Conservation (phyloP, 352 stramenopile species). For the Phytopythium cucurbitacearum region DNA sequence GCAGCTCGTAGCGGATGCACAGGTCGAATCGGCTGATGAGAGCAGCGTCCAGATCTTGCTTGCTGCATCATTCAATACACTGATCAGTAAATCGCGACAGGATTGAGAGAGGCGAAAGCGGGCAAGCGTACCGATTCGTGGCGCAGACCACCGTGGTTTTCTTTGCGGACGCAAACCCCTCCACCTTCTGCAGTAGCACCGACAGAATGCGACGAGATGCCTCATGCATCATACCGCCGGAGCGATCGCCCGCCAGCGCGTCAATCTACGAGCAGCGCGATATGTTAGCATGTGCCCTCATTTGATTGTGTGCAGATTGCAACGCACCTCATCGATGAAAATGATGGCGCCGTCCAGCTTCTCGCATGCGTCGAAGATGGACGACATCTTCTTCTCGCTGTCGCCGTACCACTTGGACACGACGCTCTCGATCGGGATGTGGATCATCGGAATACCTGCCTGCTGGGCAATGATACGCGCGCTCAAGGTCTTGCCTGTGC, state of each 20-base stretch:
- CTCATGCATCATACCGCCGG: conserved; percentile 89
- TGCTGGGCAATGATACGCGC: conserved; percentile 93
- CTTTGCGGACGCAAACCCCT: conserved; percentile 90
- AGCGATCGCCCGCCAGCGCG: conserved; percentile 85
- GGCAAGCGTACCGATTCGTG: conserved; percentile 70
- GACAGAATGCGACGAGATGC: conserved; percentile 89
- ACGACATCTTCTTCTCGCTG: conserved; percentile 92
- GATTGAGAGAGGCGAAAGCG: neutral
- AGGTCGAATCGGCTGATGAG: conserved; percentile 93
- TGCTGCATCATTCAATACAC: conserved; percentile 33
- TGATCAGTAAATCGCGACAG: neutral
- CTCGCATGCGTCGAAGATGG: conserved; percentile 93
- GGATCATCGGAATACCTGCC: conserved; percentile 90
- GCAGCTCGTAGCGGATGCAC: conserved; percentile 90
- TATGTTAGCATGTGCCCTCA: neutral
- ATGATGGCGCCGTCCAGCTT: conserved; percentile 91
- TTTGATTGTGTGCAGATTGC: neutral
- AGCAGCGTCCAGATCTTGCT: conserved; percentile 91
- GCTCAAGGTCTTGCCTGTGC: conserved; percentile 93
- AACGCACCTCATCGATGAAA: conserved; percentile 91
- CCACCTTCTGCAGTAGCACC: conserved; percentile 89
- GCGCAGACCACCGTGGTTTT: conserved; percentile 92
- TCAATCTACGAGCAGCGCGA: conserved; percentile 61
- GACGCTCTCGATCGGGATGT: conserved; percentile 92
- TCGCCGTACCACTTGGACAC: conserved; percentile 95